These are phyloP conservation scores for Trichosporon ovoides DNA, from an alignment of 1,284 basidiomycete species.

Conservation along the genomic window DNA sequence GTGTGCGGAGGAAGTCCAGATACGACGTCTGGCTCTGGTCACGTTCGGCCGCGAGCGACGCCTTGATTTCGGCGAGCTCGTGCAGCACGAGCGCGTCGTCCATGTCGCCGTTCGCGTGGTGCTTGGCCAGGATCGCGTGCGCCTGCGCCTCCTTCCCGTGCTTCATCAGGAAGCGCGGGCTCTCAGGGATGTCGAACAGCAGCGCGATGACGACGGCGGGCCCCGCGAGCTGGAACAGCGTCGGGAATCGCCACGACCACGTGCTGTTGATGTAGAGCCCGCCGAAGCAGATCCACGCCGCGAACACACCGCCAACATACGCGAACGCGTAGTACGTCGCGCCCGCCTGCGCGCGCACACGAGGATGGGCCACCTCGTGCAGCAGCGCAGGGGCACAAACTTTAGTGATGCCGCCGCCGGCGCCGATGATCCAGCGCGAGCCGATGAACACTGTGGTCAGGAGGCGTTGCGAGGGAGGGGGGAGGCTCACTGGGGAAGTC, in stretches of 20 bases:
- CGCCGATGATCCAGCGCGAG: constrained; percentile 26
- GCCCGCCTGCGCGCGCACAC: constrained; percentile 16
- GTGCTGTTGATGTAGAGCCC: constrained; percentile 25
- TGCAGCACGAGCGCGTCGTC: constrained; percentile 15
- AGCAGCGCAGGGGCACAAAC: constrained; percentile 24
- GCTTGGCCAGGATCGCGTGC: constrained; percentile 16
- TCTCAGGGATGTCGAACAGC: constrained; percentile 9
- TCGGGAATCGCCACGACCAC: constrained; percentile 27
- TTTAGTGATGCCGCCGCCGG: constrained; percentile 30
- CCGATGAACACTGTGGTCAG: constrained; percentile 20
- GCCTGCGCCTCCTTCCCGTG: constrained; percentile 14
- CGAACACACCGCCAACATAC: constrained; percentile 27
- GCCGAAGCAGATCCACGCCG: constrained; percentile 24
- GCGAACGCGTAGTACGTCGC: constrained; percentile 23
- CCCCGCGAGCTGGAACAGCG: constrained; percentile 12
- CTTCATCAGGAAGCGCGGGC: constrained; percentile 15
- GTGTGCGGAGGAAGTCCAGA: constrained; percentile 34
- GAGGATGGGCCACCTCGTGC: constrained; percentile 27
- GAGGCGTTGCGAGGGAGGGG: too few relatives aligned
- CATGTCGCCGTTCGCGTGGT: constrained; percentile 15
- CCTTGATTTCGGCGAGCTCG: constrained; percentile 30
- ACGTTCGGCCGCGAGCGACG: constrained; percentile 25
- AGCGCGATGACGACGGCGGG: constrained; percentile 12
- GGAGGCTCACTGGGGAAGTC: constrained; percentile 10
- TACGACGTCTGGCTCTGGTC: constrained; percentile 21